phyloP scores from a whole-genome alignment of 768 basidiomycete species.

The Kondoa subrosea region DNA sequence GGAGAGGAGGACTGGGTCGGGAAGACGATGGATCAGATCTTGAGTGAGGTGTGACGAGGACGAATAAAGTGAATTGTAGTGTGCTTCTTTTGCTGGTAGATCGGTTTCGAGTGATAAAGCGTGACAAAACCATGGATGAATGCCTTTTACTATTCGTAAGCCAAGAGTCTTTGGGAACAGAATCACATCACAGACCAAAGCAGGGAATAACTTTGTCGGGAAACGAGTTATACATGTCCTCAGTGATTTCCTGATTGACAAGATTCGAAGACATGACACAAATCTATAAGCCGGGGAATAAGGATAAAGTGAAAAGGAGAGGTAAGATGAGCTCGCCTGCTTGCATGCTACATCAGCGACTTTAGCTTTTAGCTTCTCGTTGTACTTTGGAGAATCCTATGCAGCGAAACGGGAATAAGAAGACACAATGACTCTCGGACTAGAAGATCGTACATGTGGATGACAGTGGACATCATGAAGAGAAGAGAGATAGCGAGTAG shows the following conservation, averaged over 20 bases:
- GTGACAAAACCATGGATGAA: constrained; percentile 89
- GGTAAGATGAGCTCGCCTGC: background rate
- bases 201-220: constrained; percentile 47
- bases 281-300: constrained; percentile 38
- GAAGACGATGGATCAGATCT: constrained; percentile 47
- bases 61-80: constrained; percentile 57
- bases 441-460: too few species aligned
- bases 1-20: constrained; percentile 49
- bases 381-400: background rate
- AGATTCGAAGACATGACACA: constrained; percentile 24
- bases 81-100: constrained; percentile 44
- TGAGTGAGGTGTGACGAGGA: constrained; percentile 25
- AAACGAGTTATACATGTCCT: constrained; percentile 12
- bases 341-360: background rate
- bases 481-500: background rate
- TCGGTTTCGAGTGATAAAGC: constrained; percentile 41
- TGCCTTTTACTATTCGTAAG: constrained; percentile 46
- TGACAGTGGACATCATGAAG: background rate
- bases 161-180: background rate
- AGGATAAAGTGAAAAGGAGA: background rate
- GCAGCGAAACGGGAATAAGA: constrained; percentile 14
- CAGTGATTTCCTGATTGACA: constrained; percentile 19
- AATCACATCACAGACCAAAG: constrained; percentile 48
- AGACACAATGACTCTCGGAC: too few species aligned
- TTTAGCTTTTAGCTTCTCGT: background rate